A percentile compares a stretch with the other conserved stretches of the same genome.
These are phyloP conservation scores for Aspergillus ustus DNA, from an alignment of 2,329 filamentous ascomycete genomes.

Conservation along the genomic window DNA sequence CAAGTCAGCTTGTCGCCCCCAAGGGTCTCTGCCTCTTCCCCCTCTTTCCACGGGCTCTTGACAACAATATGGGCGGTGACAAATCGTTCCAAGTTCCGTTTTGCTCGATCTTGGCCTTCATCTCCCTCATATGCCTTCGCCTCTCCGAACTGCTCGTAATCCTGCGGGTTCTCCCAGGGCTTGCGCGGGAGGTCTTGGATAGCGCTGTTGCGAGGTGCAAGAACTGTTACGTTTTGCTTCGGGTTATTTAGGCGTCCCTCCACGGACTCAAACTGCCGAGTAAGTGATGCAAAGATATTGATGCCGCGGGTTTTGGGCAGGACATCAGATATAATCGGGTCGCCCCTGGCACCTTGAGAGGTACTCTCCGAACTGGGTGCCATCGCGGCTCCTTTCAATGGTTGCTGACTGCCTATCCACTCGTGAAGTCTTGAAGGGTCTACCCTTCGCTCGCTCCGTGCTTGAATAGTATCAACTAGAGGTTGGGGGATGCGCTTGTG, in stretches of 20 bases:
- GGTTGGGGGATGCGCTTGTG: slow-evolving; percentile 28
- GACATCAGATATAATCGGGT: slow-evolving; percentile 79
- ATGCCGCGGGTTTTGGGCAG: slow-evolving; percentile 78
- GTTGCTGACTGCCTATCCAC: slow-evolving; percentile 29
- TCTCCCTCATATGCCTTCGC: slow-evolving; percentile 73
- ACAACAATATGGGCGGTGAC: slow-evolving; percentile 84
- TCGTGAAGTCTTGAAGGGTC: slow-evolving; percentile 21
- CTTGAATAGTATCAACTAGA: slow-evolving; percentile 23
- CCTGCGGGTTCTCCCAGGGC: slow-evolving; percentile 70
- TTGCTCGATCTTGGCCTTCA: slow-evolving; percentile 75
- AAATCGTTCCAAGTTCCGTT: slow-evolving; percentile 76
- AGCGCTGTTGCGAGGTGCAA: slow-evolving; percentile 84
- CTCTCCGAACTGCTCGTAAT: slow-evolving; percentile 70
- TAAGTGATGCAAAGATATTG: slow-evolving; percentile 82
- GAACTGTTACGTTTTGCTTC: slow-evolving; percentile 74
- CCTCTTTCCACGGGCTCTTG: slow-evolving; percentile 73
- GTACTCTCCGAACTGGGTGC: slow-evolving; percentile 24
- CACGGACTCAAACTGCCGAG: slow-evolving; percentile 73
- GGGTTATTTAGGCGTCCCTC: slow-evolving; percentile 70
- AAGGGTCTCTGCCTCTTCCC: slow-evolving; percentile 68
- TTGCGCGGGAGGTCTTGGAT: slow-evolving; percentile 80
- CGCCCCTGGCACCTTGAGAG: slow-evolving; percentile 34
- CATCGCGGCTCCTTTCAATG: slow-evolving; percentile 32
- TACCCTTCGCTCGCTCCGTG: slow-evolving; percentile 22
- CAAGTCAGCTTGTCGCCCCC: slow-evolving; percentile 79